These are phyloP conservation scores for Geotrichum macrosporum DNA, from an alignment of 1,139 yeast genomes.

Conservation along the genomic window DNA sequence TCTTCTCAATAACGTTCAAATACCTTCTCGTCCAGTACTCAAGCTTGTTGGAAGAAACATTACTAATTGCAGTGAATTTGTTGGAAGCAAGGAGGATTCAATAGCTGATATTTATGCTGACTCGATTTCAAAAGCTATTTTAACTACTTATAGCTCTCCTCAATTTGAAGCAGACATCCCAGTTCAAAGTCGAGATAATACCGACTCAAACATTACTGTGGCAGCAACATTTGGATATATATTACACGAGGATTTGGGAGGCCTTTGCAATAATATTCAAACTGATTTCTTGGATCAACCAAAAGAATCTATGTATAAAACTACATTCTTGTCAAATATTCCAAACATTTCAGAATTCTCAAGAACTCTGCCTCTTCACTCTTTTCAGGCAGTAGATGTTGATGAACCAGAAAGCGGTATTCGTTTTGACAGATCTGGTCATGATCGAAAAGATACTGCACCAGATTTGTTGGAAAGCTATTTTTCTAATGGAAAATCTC, in stretches of 20 bases:
- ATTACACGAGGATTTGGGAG: constrained; percentile 26
- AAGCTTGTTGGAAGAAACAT: neutral
- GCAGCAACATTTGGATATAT: constrained; percentile 38
- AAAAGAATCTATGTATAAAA: constrained; percentile 19
- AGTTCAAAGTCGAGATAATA: neutral
- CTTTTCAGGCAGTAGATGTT: no score
- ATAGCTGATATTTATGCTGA: constrained; percentile 8
- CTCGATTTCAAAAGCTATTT: constrained; percentile 12
- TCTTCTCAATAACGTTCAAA: constrained; percentile 5
- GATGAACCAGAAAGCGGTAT: constrained; percentile 8
- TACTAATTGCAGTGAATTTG: constrained; percentile 1
- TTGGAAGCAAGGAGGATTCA: neutral
- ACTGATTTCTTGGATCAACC: constrained; percentile 3
- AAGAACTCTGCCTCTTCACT: constrained; percentile 29
- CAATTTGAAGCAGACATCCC: neutral
- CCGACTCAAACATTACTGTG: constrained; percentile 27
- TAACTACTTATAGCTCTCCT: constrained; percentile 13
- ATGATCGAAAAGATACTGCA: neutral
- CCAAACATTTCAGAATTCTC: constrained; percentile 33
- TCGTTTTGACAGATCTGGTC: constrained; percentile 5
- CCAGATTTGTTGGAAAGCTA: constrained; percentile 8
- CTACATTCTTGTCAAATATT: constrained; percentile 33
- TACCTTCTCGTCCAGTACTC: constrained; percentile 7
- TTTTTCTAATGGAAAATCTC: constrained; percentile 12
- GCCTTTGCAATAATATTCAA: neutral